Percentiles rank a stretch among this genome's conserved stretches.
Conservation (phyloP, 805 yeast species). For the Lachancea dasiensis region DNA sequence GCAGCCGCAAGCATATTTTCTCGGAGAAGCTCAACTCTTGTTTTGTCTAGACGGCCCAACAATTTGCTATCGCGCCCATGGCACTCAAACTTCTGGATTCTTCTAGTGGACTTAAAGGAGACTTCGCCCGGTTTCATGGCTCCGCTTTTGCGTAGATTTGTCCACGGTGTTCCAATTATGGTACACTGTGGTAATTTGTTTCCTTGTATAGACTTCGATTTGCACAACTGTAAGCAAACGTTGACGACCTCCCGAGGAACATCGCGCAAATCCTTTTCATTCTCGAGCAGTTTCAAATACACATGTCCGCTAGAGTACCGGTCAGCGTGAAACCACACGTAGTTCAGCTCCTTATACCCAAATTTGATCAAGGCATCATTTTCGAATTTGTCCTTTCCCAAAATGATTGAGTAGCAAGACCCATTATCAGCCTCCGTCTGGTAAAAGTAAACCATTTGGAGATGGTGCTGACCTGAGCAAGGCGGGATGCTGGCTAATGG, state of each 20-base stretch:
- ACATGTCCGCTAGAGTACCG: constrained; percentile 73
- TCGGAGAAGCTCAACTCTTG: constrained; percentile 49
- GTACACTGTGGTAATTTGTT: constrained; percentile 62
- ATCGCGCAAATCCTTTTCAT: constrained; percentile 40
- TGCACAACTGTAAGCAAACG: constrained; percentile 65
- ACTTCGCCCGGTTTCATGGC: constrained; percentile 79
- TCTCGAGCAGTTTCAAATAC: constrained; percentile 50
- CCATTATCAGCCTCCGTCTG: constrained; percentile 20
- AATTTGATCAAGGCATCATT: constrained; percentile 55
- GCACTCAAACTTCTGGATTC: constrained; percentile 48
- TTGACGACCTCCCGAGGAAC: constrained; percentile 48
- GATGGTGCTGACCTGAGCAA: too few relatives aligned
- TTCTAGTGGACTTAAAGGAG: constrained; percentile 54
- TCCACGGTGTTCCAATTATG: constrained; percentile 69
- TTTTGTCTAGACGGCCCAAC: constrained; percentile 57
- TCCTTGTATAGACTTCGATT: constrained; percentile 72
- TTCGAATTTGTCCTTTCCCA: constrained; percentile 74
- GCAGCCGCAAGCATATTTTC: constrained; percentile 28
- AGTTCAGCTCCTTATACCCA: constrained; percentile 52
- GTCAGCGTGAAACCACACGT: constrained; percentile 76
- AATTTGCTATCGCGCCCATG: constrained; percentile 52
- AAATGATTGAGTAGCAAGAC: constrained; percentile 27
- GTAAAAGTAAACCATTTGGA: constrained; percentile 26
- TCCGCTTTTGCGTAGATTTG: constrained; percentile 58
- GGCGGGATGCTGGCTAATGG: too few relatives aligned